A percentile compares a stretch with the other conserved stretches of the same genome.
phyloP scores from a whole-genome alignment of 176 grass and related monocot genomes.

The Poa annua region DNA sequence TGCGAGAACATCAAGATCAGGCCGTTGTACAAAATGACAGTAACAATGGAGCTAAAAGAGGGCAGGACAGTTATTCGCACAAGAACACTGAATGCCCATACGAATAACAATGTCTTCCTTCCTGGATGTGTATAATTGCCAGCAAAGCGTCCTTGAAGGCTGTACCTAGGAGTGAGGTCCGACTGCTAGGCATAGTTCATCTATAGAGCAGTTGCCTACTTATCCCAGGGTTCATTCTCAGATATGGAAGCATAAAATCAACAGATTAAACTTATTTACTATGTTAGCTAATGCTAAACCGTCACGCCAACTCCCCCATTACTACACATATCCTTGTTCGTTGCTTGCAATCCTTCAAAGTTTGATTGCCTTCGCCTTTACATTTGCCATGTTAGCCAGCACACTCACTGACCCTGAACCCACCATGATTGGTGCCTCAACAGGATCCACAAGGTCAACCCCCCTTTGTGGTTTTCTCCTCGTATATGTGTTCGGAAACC shows the following conservation, averaged over 20 bases:
- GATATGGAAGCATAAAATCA: background rate
- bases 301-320: background rate
- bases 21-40: background rate
- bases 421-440: constrained; percentile 29
- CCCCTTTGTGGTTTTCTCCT: constrained; percentile 73
- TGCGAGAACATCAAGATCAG: background rate
- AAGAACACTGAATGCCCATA: background rate
- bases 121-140: background rate
- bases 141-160: background rate
- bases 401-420: constrained; percentile 39
- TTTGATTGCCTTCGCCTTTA: constrained; percentile 53
- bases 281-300: constrained; percentile 33
- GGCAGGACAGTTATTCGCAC: background rate
- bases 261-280: constrained; percentile 41
- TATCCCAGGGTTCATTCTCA: background rate
- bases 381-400: constrained; percentile 37
- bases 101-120: background rate
- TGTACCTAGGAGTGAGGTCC: background rate
- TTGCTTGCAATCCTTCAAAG: constrained; percentile 41
- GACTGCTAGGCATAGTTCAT: constrained; percentile 14
- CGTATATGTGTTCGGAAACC: constrained; percentile 72
- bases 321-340: constrained; percentile 23
- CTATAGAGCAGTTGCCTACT: background rate
- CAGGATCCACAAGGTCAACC: constrained; percentile 44
- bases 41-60: background rate